These are phyloP conservation scores for Nevesoporus exiguus DNA, from an alignment of 768 basidiomycete species.

Conservation along the genomic window DNA sequence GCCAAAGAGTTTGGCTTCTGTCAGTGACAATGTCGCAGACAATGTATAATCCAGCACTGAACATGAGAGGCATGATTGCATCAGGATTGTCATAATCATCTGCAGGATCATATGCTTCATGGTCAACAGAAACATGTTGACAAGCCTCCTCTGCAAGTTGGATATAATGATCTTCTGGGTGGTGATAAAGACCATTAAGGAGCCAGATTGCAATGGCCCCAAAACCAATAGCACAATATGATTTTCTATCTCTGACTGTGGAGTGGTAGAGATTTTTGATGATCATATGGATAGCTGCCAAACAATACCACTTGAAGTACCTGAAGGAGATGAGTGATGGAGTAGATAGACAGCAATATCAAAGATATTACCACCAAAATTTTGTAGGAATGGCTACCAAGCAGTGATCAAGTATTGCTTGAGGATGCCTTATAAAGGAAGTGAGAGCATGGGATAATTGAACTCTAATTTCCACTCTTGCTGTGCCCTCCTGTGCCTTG, in stretches of 20 bases:
- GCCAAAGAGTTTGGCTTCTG: neutral
- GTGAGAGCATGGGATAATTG: neutral
- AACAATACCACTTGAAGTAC: constrained; percentile 3
- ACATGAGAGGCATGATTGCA: neutral
- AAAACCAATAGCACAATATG: neutral
- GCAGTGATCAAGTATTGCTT: neutral
- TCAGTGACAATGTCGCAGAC: constrained; percentile 1
- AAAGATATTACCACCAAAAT: neutral
- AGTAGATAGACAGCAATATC: neutral
- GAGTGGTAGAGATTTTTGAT: neutral
- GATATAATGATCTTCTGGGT: neutral
- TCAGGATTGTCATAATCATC: neutral
- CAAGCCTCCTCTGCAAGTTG: neutral
- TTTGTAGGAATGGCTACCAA: neutral
- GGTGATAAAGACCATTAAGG: neutral
- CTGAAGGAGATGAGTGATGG: neutral
- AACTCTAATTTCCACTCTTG: neutral
- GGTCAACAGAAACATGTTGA: neutral
- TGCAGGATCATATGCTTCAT: neutral
- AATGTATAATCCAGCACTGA: neutral
- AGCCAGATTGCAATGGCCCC: constrained; percentile 1
- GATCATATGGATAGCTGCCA: neutral
- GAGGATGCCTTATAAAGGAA: neutral
- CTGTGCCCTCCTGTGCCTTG: constrained; percentile 1
- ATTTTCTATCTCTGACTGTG: neutral